These are phyloP conservation scores for Pseudonitzschia delicatissima DNA, from an alignment of 108 stramenopile species.

Conservation along the genomic window DNA sequence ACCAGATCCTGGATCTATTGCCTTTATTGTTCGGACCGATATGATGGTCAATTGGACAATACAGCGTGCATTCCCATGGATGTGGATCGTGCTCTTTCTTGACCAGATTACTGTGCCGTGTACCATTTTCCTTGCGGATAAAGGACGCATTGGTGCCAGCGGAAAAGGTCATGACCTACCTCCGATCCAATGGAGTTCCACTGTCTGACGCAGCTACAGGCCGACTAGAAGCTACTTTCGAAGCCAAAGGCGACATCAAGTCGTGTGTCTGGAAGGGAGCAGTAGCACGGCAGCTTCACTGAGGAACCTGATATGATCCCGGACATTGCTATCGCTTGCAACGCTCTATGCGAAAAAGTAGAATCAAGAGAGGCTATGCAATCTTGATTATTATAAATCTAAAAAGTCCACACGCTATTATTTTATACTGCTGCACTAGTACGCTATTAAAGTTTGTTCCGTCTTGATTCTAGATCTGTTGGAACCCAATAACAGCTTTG, in stretches of 20 bases:
- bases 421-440: too few relatives aligned
- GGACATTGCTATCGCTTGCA: conserved; percentile 29
- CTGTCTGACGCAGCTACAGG: conserved; percentile 37
- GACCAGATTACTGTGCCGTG: conserved; percentile 77
- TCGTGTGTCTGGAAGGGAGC: conserved; percentile 63
- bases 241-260: conserved; percentile 34
- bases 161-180: conserved; percentile 57
- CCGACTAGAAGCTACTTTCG: conserved; percentile 30
- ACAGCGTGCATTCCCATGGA: conserved; percentile 83
- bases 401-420: neutral
- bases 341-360: conserved; percentile 32
- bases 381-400: neutral
- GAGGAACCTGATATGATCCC: conserved; percentile 37
- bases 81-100: conserved; percentile 69
- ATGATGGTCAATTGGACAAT: conserved; percentile 79
- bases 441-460: neutral
- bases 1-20: conserved; percentile 72
- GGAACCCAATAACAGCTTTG: neutral
- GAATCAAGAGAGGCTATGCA: conserved; percentile 14
- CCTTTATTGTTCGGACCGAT: conserved; percentile 79
- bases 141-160: conserved; percentile 81
- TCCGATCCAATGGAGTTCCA: conserved; percentile 54
- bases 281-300: conserved; percentile 63
- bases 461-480: neutral
- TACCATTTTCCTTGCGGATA: conserved; percentile 68